Conservation (phyloP, 176 grass and related monocot genomes). For the Alloteropsis semialata region DNA sequence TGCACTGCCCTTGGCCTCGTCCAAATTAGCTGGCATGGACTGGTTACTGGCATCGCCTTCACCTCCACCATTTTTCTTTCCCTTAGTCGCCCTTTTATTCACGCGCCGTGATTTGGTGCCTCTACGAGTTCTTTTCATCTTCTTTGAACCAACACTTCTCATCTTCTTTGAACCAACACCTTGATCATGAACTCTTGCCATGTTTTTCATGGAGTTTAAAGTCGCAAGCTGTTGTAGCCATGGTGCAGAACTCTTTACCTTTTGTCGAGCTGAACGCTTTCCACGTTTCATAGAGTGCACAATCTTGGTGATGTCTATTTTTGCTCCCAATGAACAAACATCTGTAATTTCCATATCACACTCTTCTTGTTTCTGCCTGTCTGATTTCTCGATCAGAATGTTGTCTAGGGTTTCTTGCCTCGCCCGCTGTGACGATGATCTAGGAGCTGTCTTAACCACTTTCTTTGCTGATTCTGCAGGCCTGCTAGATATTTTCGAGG, state of each 20-base stretch:
- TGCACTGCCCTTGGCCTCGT: background rate
- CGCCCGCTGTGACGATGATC: background rate
- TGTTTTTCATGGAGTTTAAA: background rate
- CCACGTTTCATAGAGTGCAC: background rate
- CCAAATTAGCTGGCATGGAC: background rate
- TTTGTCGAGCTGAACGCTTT: background rate
- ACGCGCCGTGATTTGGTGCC: background rate
- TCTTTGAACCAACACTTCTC: background rate
- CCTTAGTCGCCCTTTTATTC: background rate
- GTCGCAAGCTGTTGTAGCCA: background rate
- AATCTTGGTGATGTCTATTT: background rate
- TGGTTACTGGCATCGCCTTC: background rate
- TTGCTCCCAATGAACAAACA: background rate
- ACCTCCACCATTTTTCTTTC: background rate
- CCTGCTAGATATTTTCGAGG: background rate
- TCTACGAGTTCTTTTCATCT: background rate
- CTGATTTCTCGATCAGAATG: background rate
- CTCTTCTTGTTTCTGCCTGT: background rate
- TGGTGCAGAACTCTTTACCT: background rate
- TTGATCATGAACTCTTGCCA: background rate
- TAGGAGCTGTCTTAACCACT: background rate
- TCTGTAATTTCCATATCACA: background rate
- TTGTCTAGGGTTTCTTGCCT: background rate
- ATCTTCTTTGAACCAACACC: background rate
- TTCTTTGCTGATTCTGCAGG: background rate